Conservation (phyloP, 495 filamentous ascomycete genomes). For the Aspergillus incahuasiensis region DNA sequence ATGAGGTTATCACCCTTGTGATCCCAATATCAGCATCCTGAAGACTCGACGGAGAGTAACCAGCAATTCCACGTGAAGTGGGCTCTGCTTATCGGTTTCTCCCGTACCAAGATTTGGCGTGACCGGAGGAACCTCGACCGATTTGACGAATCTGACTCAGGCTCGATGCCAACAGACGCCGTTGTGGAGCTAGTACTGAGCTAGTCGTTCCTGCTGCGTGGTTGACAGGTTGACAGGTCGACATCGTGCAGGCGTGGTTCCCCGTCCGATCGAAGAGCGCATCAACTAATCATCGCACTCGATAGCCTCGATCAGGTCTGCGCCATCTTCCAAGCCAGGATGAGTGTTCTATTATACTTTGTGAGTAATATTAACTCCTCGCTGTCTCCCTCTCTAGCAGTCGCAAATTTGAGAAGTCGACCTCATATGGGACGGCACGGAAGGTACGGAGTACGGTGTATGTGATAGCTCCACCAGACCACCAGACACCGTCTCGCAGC, state of each 20-base stretch:
- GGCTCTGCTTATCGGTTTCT: conserved; percentile 12
- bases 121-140: conserved; percentile 17
- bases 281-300: conserved; percentile 2
- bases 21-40: not conserved
- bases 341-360: not conserved
- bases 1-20: not conserved
- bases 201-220: conserved; percentile 12
- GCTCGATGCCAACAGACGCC: conserved; percentile 9
- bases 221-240: conserved; percentile 9
- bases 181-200: conserved; percentile 2
- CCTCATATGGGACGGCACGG: not conserved
- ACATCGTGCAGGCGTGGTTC: conserved; percentile 8
- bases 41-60: not conserved
- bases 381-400: not conserved
- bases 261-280: conserved; percentile 5
- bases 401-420: not conserved
- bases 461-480: not conserved
- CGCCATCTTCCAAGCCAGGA: not conserved
- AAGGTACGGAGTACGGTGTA: not conserved
- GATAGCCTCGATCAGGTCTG: conserved; percentile 7
- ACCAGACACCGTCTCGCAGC: not conserved
- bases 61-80: conserved; percentile 14
- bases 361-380: not conserved
- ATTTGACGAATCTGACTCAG: conserved; percentile 16
- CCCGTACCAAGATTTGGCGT: conserved; percentile 24